Base-by-base conservation (phyloP, 2,329 filamentous ascomycete species). In the Phoma herbarum region DNA sequence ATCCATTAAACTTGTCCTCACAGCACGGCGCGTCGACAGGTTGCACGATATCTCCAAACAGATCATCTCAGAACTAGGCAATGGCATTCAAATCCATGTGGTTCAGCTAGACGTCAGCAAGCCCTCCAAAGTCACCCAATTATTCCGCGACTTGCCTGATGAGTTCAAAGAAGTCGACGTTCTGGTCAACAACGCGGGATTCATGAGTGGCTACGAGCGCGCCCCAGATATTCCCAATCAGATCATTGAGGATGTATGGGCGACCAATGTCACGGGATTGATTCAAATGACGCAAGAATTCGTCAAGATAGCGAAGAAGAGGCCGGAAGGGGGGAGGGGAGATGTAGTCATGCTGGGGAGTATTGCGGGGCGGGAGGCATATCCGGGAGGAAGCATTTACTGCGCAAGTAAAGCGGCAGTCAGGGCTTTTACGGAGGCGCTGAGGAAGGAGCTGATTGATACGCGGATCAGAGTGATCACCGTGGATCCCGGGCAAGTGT, bases 271-370 rank as follows among this genome's bases (percentile, higher is more conserved):
- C 50, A 93, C 88, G 0, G 94, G 94, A 5, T 83, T 97, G 44
- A 94, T 98, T 81, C 91, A 95, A 81, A 91, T 97, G 90, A 97
- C 94, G 1, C 94, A 98, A 81, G 91, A 90, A 23, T 82, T 97
- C 46, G 78, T 97, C 18, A 87, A 90, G 43, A 87, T 92, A 73
- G 95, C 94, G 83, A 89, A 91, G 77, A 83, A 84, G 69, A 68
- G 81, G 60, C 61, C 75, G 14, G 84, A 93, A 47, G 89, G 90
- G 54, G 93, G 92, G 45, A 83, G 85, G 42, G 94, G 94, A 64
- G 94, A 97, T 75, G 91, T 98, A 74, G 96, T 98, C 81, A 97
- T 97, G 74, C 85, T 97, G 70, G 93, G 93, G 61, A 92, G 89
- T 69, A 93, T 96, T 73, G 93, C 93, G 25, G 93, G 92, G 23